A percentile compares a stretch with the other conserved stretches of the same genome.
These are phyloP conservation scores for Oryza meyeriana DNA, from an alignment of 176 grass and related monocot species.

Conservation along the genomic window DNA sequence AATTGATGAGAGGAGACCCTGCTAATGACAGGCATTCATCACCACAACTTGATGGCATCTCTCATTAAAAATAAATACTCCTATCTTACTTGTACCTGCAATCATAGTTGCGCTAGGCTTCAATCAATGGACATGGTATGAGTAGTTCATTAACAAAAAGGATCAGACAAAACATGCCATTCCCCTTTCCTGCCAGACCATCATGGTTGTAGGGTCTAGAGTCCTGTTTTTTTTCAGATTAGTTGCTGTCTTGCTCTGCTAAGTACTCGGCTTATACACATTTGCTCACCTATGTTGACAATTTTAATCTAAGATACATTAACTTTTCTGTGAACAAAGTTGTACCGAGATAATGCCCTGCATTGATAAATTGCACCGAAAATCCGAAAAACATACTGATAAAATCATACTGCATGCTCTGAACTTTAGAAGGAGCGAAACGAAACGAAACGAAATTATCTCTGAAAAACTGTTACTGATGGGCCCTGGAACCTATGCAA, in stretches of 20 bases:
- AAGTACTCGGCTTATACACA: background rate
- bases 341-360: background rate
- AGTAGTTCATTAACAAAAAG: background rate
- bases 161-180: background rate
- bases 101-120: background rate
- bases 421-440: background rate
- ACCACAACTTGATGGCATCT: background rate
- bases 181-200: background rate
- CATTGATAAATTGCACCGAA: background rate
- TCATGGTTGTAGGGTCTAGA: background rate
- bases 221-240: too few relatives aligned
- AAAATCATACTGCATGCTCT: background rate
- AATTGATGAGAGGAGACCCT: background rate
- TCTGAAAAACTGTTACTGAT: background rate
- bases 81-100: background rate
- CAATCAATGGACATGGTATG: constrained; percentile 15
- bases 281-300: background rate
- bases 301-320: background rate
- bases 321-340: background rate
- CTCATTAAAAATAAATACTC: background rate
- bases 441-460: background rate
- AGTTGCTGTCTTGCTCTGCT: too few relatives aligned
- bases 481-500: background rate
- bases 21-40: background rate
- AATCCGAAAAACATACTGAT: background rate